phyloP scores from a whole-genome alignment of 371 early-diverging fungal species.

The Mucor racemosus region DNA sequence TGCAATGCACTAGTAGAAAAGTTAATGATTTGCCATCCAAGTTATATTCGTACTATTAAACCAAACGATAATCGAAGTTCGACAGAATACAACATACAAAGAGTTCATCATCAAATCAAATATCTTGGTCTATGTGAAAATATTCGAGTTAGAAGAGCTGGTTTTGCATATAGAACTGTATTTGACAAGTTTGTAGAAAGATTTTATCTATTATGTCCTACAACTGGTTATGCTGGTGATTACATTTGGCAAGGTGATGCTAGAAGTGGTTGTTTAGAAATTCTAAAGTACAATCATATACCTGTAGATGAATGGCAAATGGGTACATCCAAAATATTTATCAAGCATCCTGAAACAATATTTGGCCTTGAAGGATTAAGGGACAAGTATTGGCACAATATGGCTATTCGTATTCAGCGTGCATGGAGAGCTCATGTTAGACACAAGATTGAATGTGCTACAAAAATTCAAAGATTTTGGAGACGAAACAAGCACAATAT shows the following conservation, averaged over 20 bases:
- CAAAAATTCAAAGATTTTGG: slow-evolving; percentile 83
- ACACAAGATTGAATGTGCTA: slow-evolving; percentile 75
- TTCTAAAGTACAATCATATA: slow-evolving; percentile 87
- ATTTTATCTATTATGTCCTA: slow-evolving; percentile 80
- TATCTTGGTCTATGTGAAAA: slow-evolving; percentile 96
- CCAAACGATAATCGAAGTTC: slow-evolving; percentile 95
- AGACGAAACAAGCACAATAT: slow-evolving; percentile 89
- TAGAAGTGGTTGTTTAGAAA: slow-evolving; percentile 66
- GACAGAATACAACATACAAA: slow-evolving; percentile 86
- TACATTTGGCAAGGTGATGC: slow-evolving; percentile 90
- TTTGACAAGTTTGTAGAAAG: slow-evolving; percentile 57
- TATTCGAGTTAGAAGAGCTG: slow-evolving; percentile 96
- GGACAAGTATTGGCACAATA: slow-evolving; percentile 95
- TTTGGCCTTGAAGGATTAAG: slow-evolving; percentile 92
- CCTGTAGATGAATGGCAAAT: slow-evolving; percentile 94
- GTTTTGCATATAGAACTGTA: slow-evolving; percentile 86
- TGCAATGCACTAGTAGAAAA: slow-evolving; percentile 84
- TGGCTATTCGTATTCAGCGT: slow-evolving; percentile 93
- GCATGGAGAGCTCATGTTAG: slow-evolving; percentile 85
- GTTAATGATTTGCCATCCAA: slow-evolving; percentile 95
- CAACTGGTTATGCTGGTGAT: slow-evolving; percentile 85
- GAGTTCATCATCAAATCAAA: slow-evolving; percentile 95
- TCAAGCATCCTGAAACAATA: slow-evolving; percentile 94
- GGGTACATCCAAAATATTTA: slow-evolving; percentile 92
- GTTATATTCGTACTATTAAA: slow-evolving; percentile 99